Base-by-base conservation (phyloP, 495 filamentous ascomycete genomes). In the Neurospora sp. region DNA sequence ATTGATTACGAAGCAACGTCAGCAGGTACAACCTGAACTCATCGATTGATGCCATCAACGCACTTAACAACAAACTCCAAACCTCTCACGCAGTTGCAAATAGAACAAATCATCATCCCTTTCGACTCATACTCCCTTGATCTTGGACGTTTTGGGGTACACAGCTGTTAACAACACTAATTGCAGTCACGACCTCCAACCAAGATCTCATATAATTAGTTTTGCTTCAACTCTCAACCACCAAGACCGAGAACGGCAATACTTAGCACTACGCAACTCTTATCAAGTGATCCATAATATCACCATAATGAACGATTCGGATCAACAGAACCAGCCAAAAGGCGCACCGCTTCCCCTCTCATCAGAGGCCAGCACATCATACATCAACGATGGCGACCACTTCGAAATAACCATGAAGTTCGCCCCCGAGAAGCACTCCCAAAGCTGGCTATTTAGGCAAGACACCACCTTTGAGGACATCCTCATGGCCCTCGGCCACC, bases 391-490 rank as follows among this genome's bases (percentile, higher is more conserved):
- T 10, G 74, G 71, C 27, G 20, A 42, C 37, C 27, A 73, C 23
- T 46, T 76, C 31, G 69, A 69, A 39, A 74, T 81, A 1, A 78
- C 72, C 44, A 73, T 81, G 76, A 81, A 79, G 20, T 81, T 81
- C 73, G 62, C 74, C 12, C 77, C 79, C 12, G 79, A 79, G 37
- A 48, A 74, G 37, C 75, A 72, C 75, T 72, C 35, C 23, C 75
- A 77, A 69, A 69, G 62, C 23, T 79, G 77, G 77, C 35, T 42
- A 8, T 76, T 80, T 72, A 44, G 69, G n/a, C 10, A 41, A 3
- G 41, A 66, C 39, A 72, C 75, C 38, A 74, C 70, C 31, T 74
- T 80, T 39, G 40, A 71, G 35, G 44, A 80, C 38, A 69, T 81
- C 37, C 31, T 81, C 69, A 20, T 71, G 6, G 41, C 71, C 7